phyloP scores from a whole-genome alignment of 352 stramenopile genomes.

The Globisporangium nagaii region DNA sequence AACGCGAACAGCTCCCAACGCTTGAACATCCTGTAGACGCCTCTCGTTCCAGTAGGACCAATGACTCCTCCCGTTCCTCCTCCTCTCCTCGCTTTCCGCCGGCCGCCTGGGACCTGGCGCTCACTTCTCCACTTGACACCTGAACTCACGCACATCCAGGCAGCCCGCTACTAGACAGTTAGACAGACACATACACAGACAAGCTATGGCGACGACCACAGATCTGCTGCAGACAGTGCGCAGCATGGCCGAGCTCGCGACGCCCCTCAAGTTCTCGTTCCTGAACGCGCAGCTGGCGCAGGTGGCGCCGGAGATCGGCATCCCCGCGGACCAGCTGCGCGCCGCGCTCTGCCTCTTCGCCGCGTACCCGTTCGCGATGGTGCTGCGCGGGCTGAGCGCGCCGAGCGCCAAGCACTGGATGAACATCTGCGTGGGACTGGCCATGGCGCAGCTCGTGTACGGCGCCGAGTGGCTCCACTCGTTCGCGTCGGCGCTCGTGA shows the following conservation, averaged over 20 bases:
- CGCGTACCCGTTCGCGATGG: slow-evolving; percentile 89
- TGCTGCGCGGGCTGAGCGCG: slow-evolving; percentile 84
- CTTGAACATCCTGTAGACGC: no score
- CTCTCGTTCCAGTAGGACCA: no score
- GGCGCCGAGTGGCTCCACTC: slow-evolving; percentile 93
- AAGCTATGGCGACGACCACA: slow-evolving; percentile 1
- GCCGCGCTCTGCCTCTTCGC: slow-evolving; percentile 89
- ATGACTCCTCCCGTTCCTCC: background rate
- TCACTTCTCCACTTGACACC: background rate
- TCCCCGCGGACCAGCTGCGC: slow-evolving; percentile 59
- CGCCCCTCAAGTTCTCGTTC: slow-evolving; percentile 42
- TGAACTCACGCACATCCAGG: no score
- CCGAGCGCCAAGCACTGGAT: slow-evolving; percentile 87
- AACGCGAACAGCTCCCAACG: no score
- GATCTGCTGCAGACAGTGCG: slow-evolving; percentile 7
- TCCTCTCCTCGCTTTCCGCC: background rate
- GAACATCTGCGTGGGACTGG: slow-evolving; percentile 89
- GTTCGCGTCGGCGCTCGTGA: slow-evolving; percentile 86
- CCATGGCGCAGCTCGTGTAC: slow-evolving; percentile 93
- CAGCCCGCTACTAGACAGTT: background rate
- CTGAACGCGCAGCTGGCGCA: slow-evolving; percentile 40
- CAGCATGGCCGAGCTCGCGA: slow-evolving; percentile 23
- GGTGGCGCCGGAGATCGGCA: slow-evolving; percentile 25
- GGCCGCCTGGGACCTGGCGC: background rate
- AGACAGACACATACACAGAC: background rate